Evolutionary conservation across 2,329 filamentous ascomycete species (phyloP), one percentile per base, ranked within the genome.

Genomic region (Penicillium sp.): DNA sequence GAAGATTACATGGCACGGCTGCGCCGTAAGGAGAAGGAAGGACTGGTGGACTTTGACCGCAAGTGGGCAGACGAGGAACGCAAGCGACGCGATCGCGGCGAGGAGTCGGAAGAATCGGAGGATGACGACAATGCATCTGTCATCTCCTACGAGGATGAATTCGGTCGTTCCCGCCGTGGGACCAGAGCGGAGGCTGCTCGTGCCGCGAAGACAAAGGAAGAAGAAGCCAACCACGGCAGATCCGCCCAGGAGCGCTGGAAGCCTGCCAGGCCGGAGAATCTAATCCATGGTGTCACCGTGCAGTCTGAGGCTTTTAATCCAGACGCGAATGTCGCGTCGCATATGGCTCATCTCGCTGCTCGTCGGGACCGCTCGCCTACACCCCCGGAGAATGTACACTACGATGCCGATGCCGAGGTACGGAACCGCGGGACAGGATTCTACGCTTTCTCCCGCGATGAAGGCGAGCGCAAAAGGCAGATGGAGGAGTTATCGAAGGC

Each of bases 131-230:
- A 72, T 30, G 72, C 75, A 17, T 84, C 89, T 38, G 65, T 86
- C n/a, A 72, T 97, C 4, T 90, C 96, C 52, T 94, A 87, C 61
- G 78, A 84, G 36, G 93, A 98, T 64, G 93, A 97, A 58, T 95
- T 94, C 60, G 93, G 93, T 2, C 83, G 93, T n/a, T 77, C 83
- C 10, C 75, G 90, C 3, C 80, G 72, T 29, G 86, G 84, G 13
- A 91, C 87, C 0, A 77, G 78, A 33, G 77, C 81, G 4, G 80
- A 93, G 47, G 81, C 79, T 11, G 77, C 80, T 27, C 76, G 76
- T 5, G 75, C 85, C 52, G 77, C 84, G 51, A 77, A 80, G 9
- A 70, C 75, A 26, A 74, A 65, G 23, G 48, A 52, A 14, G 54
- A 59, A 39, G 45, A 54, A 30, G 43, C 51, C 21, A 39, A 51